phyloP scores from a whole-genome alignment of 148 eudicot genomes.

The Oxyria digyna region DNA sequence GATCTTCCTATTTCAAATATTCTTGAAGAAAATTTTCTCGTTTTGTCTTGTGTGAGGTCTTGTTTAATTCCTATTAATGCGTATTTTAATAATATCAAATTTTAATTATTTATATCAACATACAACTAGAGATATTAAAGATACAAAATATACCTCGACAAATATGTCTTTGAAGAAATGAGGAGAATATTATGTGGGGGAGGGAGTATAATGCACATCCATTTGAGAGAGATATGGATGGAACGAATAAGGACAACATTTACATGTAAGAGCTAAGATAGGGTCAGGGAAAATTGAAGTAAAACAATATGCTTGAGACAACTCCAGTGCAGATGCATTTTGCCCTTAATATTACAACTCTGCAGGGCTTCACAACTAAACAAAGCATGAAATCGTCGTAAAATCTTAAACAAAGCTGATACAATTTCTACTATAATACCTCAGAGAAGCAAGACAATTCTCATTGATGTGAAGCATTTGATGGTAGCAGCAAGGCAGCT shows the following conservation, averaged over 20 bases:
- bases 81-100: too few species aligned
- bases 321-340: not conserved
- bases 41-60: too few species aligned
- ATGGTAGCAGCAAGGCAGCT: conserved; percentile 9
- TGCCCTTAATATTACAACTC: not conserved
- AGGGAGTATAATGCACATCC: not conserved
- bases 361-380: not conserved
- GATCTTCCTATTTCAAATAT: too few species aligned
- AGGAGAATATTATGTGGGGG: too few species aligned
- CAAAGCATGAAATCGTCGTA: not conserved
- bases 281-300: not conserved
- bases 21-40: too few species aligned
- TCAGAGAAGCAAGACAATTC: not conserved
- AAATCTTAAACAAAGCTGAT: not conserved
- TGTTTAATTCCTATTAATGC: too few species aligned
- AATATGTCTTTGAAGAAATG: too few species aligned
- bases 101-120: too few species aligned
- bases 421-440: not conserved
- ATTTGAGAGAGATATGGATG: not conserved
- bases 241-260: too few species aligned
- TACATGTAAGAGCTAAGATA: too few species aligned
- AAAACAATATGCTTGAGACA: not conserved
- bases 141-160: too few species aligned
- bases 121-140: too few species aligned
- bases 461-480: conserved; percentile 7